Evolutionary conservation across 306 rosid species (phyloP).

Genomic region (Corylus heterophylla): DNA sequence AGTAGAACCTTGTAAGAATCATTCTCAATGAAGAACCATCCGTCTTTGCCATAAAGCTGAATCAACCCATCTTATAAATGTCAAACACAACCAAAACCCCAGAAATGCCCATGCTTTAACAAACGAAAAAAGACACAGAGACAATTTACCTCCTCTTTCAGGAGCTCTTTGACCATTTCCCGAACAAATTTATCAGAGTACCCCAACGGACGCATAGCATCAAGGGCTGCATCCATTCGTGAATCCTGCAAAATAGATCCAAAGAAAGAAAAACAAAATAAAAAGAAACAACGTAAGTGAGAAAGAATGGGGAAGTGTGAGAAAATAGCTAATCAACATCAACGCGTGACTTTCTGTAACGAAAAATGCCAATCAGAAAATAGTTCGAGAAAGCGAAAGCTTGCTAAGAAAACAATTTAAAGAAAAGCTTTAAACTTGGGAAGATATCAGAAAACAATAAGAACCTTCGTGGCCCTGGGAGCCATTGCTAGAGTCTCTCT

Average conservation of each 20-base stretch:
- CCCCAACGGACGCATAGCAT: too few relatives aligned
- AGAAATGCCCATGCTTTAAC: background rate
- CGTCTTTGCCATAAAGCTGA: conserved; percentile 51
- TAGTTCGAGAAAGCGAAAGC: background rate
- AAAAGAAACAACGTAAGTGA: too few relatives aligned
- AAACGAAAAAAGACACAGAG: background rate
- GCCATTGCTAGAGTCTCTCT: too few relatives aligned
- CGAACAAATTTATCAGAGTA: too few relatives aligned
- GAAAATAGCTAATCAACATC: background rate
- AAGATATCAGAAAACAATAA: background rate
- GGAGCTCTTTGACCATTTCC: conserved; percentile 12
- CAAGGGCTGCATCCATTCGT: too few relatives aligned
- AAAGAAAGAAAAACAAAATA: background rate
- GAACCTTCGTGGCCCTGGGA: too few relatives aligned
- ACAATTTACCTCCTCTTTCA: conserved; percentile 32
- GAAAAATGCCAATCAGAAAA: background rate
- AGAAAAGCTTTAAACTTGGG: background rate
- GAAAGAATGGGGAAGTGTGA: background rate
- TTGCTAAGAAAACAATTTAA: background rate
- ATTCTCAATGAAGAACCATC: conserved; percentile 62
- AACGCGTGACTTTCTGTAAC: background rate
- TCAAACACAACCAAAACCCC: background rate
- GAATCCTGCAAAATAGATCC: conserved; percentile 6
- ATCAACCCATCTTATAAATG: background rate
- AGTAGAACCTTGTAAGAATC: conserved; percentile 43